Base-by-base conservation (phyloP, 1,139 yeast species). In the Lodderomyces metapsilosis region DNA sequence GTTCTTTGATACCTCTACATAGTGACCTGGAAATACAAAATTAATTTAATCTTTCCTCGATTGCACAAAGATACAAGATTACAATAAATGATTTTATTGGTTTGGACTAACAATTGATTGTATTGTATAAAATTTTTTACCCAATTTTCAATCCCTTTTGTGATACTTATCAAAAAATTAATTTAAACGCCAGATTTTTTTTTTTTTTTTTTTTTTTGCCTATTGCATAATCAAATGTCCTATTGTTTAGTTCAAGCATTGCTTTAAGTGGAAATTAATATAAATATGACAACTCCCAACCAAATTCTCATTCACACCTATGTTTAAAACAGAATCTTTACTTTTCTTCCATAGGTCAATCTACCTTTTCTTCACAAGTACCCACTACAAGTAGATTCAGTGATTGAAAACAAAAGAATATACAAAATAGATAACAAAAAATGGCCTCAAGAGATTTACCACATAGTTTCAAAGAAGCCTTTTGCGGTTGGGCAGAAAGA, bases 401-500 rank as follows among this genome's bases (percentile, higher is more conserved):
- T n/a, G n/a, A n/a, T n/a, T n/a, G n/a, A n/a, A n/a, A n/a, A n/a
- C n/a, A n/a, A n/a, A n/a, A n/a, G n/a, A n/a, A n/a, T n/a, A n/a
- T n/a, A n/a, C n/a, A n/a, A n/a, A n/a, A n/a, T 28, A 15, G 32
- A 16, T 28, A 28, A 15, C 32, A 28, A 28, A 13, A 28, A 3
- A 74, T 75, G 80, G 63, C 76, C 32, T 55, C 78, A 2, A 72
- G 81, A 60, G 80, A 77, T 52, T 56, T 80, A 37, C 83, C 84
- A 18, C 61, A 55, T 33, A 65, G 75, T 4, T 56, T 76, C 33
- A 49, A 48, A 31, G 69, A 66, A 12, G 47, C 71, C 5, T 50
- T 62, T 25, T 51, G 59, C 8, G 77, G 75, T 6, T 74, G 80
- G 78, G 47, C 52, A 9, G 42, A 44, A 4, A 56, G 56, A 38